phyloP scores from a whole-genome alignment of 2,329 filamentous ascomycete genomes.

The Lachnellula cervina region DNA sequence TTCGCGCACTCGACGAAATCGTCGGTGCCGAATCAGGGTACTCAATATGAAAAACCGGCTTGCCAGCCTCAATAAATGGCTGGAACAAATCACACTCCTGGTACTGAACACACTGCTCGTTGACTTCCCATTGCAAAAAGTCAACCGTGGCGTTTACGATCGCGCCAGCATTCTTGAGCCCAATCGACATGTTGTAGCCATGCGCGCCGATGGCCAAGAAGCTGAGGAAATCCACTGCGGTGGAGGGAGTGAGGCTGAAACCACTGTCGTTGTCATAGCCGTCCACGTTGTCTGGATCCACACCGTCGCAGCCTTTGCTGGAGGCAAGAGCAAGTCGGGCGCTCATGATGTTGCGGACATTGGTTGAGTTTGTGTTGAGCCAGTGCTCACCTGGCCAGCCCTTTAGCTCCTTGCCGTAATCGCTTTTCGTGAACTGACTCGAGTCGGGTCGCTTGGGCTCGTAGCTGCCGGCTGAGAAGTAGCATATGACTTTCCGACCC shows the following conservation, averaged over 20 bases:
- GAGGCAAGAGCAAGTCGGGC: slow-evolving; percentile 52
- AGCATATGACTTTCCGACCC: slow-evolving; percentile 62
- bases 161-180: slow-evolving; percentile 62
- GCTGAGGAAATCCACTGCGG: slow-evolving; percentile 53
- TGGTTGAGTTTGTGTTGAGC: slow-evolving; percentile 53
- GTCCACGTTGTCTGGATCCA: slow-evolving; percentile 67
- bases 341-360: slow-evolving; percentile 60
- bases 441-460: slow-evolving; percentile 56
- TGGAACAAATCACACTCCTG: slow-evolving; percentile 54
- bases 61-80: slow-evolving; percentile 53
- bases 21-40: slow-evolving; percentile 45
- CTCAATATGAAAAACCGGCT: slow-evolving; percentile 70
- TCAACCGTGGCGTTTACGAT: slow-evolving; percentile 47
- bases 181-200: slow-evolving; percentile 52
- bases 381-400: slow-evolving; percentile 64
- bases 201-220: slow-evolving; percentile 55
- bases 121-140: slow-evolving; percentile 60
- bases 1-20: not conserved
- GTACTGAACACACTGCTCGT: slow-evolving; percentile 62
- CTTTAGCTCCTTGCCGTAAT: slow-evolving; percentile 52
- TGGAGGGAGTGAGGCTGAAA: slow-evolving; percentile 50
- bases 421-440: slow-evolving; percentile 45
- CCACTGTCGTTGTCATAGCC: slow-evolving; percentile 62
- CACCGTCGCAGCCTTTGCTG: slow-evolving; percentile 59
- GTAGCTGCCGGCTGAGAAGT: slow-evolving; percentile 67